These are phyloP conservation scores for Chlamydomonas reinhardtii DNA, from an alignment of 163 green algal species.

Conservation along the genomic window DNA sequence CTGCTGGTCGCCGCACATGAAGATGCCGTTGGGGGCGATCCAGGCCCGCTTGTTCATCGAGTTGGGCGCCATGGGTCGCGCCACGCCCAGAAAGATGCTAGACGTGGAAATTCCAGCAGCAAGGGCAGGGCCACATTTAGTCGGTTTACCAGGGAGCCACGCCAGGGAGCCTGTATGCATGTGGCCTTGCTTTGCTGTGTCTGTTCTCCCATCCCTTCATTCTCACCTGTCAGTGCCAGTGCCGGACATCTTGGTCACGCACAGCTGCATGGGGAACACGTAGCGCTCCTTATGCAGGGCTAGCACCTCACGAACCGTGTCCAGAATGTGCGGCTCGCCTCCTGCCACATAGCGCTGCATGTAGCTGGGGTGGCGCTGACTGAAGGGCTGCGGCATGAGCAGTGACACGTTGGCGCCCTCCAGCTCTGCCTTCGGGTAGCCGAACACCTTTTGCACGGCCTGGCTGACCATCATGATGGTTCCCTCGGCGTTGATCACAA, in stretches of 20 bases:
- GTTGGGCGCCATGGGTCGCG: slow-evolving; percentile 17
- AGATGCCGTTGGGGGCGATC: slow-evolving; percentile 42
- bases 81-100: slow-evolving; percentile 47
- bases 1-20: slow-evolving; percentile 43
- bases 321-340: slow-evolving; percentile 59
- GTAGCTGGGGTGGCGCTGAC: slow-evolving; percentile 64
- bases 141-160: too few species aligned
- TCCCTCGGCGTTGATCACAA: slow-evolving; percentile 65
- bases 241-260: slow-evolving; percentile 51
- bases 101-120: not conserved
- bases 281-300: slow-evolving; percentile 61
- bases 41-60: slow-evolving; percentile 21
- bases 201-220: too few species aligned
- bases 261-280: slow-evolving; percentile 33
- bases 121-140: not conserved
- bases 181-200: too few species aligned
- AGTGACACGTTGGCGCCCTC: slow-evolving; percentile 67
- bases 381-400: slow-evolving; percentile 73
- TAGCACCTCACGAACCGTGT: slow-evolving; percentile 57
- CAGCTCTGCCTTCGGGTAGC: slow-evolving; percentile 65
- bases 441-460: slow-evolving; percentile 52
- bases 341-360: slow-evolving; percentile 58
- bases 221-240: slow-evolving; percentile 34
- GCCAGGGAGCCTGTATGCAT: too few species aligned
- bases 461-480: slow-evolving; percentile 68